phyloP scores from a whole-genome alignment of 768 basidiomycete species.

The Amanita thiersii region DNA sequence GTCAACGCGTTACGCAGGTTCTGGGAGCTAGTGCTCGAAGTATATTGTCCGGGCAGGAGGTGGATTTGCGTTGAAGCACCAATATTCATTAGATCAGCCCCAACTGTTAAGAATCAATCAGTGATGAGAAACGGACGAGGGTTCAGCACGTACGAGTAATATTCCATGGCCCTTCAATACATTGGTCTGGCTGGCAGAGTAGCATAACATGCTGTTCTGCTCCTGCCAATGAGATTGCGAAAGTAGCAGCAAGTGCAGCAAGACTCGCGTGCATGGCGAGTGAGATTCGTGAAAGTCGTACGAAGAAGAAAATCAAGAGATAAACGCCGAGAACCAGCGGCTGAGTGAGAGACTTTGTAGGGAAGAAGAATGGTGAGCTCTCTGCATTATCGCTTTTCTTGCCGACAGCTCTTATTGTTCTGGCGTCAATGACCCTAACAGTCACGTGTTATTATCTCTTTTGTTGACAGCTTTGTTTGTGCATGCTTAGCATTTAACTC shows the following conservation, averaged over 20 bases:
- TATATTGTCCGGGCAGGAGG: constrained; percentile 73
- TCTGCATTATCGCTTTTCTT: constrained; percentile 5
- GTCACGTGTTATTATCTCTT: no score
- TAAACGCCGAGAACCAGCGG: constrained; percentile 6
- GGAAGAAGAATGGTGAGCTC: neutral
- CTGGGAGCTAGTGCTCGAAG: constrained; percentile 61
- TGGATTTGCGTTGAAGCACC: constrained; percentile 46
- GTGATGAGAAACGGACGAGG: constrained; percentile 7
- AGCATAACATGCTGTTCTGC: constrained; percentile 53
- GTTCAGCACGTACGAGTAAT: constrained; percentile 44
- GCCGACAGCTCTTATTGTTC: constrained; percentile 4
- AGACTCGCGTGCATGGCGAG: constrained; percentile 10
- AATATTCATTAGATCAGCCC: constrained; percentile 52
- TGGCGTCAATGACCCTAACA: neutral
- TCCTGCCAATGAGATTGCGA: constrained; percentile 25
- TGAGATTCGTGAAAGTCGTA: constrained; percentile 1
- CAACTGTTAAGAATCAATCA: constrained; percentile 38
- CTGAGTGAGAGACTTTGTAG: neutral
- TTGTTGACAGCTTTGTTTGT: no score
- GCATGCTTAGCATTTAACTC: no score
- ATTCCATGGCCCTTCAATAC: constrained; percentile 72
- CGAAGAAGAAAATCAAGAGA: constrained; percentile 7
- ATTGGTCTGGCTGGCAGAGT: constrained; percentile 88
- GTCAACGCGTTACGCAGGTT: constrained; percentile 63
- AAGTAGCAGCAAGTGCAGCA: constrained; percentile 5